Conservation (phyloP, 2,329 filamentous ascomycete species). For the Penicillium sp. region DNA sequence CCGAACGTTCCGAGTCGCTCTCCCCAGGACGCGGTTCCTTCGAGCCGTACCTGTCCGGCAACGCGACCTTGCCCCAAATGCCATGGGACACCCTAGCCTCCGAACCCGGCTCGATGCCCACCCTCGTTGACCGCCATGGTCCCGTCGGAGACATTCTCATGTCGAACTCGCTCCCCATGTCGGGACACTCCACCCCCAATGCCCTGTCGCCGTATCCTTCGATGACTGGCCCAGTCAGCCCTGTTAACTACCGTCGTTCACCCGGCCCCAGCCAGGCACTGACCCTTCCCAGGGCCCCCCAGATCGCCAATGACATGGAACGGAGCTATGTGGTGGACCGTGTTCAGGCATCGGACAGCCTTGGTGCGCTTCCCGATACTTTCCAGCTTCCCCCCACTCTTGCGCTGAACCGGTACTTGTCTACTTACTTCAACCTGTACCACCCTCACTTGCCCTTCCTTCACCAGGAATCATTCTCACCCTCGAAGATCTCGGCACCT, state of each 20-base stretch:
- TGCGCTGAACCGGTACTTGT: conserved; percentile 86
- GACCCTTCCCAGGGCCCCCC: conserved; percentile 71
- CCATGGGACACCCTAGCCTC: conserved; percentile 90
- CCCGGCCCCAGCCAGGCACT: conserved; percentile 68
- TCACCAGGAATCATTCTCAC: conserved; percentile 87
- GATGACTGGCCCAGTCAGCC: conserved; percentile 68
- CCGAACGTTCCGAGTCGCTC: conserved; percentile 61
- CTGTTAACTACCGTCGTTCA: conserved; percentile 69
- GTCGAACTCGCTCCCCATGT: conserved; percentile 70
- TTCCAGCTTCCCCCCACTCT: conserved; percentile 82
- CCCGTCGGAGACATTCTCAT: conserved; percentile 65
- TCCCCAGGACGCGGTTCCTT: conserved; percentile 70
- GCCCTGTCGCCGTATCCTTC: conserved; percentile 72
- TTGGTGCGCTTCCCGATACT: conserved; percentile 80
- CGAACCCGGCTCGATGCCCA: conserved; percentile 63
- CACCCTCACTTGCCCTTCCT: conserved; percentile 96
- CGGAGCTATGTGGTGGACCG: conserved; percentile 82
- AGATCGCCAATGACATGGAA: conserved; percentile 81
- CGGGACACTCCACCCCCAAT: conserved; percentile 69
- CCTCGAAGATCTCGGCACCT: conserved; percentile 76
- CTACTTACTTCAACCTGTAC: conserved; percentile 95
- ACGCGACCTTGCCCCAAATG: conserved; percentile 81
- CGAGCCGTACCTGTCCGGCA: conserved; percentile 73
- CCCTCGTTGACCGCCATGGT: conserved; percentile 67
- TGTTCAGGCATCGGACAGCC: conserved; percentile 76